Conservation (phyloP, 495 filamentous ascomycete species). For the Talaromyces liani region DNA sequence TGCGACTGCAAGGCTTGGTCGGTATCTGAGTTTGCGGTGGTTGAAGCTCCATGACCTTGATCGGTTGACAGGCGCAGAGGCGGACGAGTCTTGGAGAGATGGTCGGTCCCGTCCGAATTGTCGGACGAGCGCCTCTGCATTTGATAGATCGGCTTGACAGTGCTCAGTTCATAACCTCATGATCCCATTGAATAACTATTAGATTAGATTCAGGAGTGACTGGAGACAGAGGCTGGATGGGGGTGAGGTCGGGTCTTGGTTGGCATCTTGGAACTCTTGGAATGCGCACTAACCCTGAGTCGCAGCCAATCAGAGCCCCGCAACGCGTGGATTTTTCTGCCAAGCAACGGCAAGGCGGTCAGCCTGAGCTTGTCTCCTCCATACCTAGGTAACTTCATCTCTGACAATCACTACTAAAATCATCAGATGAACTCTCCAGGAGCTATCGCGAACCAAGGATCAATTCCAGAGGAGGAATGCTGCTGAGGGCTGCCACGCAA, state of each 20-base stretch:
- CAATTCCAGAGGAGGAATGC: too few species aligned
- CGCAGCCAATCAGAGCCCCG: not conserved
- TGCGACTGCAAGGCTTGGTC: conserved; percentile 16
- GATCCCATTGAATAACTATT: not conserved
- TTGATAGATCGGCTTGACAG: conserved; percentile 21
- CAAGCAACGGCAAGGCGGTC: conserved; percentile 1
- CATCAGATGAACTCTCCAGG: too few species aligned
- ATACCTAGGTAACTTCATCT: not conserved
- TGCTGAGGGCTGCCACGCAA: too few species aligned
- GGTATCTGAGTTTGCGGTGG: conserved; percentile 30
- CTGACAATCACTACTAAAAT: not conserved
- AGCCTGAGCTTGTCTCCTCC: not conserved
- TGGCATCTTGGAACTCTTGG: not conserved
- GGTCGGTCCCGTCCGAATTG: conserved; percentile 42
- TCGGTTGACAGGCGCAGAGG: conserved; percentile 20
- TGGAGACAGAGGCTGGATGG: not conserved
- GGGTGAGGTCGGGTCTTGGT: not conserved
- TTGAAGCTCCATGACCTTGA: conserved; percentile 22
- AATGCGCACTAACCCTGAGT: conserved; percentile 4
- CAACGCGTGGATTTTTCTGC: not conserved
- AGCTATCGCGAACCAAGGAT: too few species aligned
- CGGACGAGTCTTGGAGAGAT: conserved; percentile 27
- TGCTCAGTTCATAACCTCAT: not conserved
- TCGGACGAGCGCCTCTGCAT: conserved; percentile 48
- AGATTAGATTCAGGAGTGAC: not conserved